These are phyloP conservation scores for Trypanosoma vivax DNA, from an alignment of 208 protist genomes.

Conservation along the genomic window DNA sequence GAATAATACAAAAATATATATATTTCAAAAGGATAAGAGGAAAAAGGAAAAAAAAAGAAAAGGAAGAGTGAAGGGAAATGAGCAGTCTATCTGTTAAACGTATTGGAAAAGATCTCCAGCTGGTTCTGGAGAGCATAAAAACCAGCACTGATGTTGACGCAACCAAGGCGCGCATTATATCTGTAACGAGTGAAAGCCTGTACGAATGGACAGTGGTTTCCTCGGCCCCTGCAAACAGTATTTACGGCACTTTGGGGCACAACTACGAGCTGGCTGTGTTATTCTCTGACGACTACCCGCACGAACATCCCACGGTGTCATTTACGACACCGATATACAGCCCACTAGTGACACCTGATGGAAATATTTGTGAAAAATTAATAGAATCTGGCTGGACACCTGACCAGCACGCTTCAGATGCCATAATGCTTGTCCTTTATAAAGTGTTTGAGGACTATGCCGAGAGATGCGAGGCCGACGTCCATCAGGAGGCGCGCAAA, in stretches of 20 bases:
- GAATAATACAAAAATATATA: too few relatives aligned
- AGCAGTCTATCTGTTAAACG: slow-evolving; percentile 21
- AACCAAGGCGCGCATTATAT: not conserved
- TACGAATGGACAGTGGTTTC: slow-evolving; percentile 43
- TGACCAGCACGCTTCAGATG: slow-evolving; percentile 20
- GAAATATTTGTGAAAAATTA: slow-evolving; percentile 44
- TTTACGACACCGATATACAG: slow-evolving; percentile 56
- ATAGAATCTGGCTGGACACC: slow-evolving; percentile 41
- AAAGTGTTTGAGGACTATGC: slow-evolving; percentile 44
- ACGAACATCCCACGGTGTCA: slow-evolving; percentile 38
- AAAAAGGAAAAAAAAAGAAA: not conserved
- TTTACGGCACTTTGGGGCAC: slow-evolving; percentile 27
- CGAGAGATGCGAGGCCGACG: slow-evolving; percentile 11
- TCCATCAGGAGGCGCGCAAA: slow-evolving; percentile 39
- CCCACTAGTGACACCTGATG: slow-evolving; percentile 40
- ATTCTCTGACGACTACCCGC: slow-evolving; percentile 54
- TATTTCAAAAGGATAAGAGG: not conserved
- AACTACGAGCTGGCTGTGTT: slow-evolving; percentile 8
- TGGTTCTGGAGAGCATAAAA: slow-evolving; percentile 16
- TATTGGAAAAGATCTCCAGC: slow-evolving; percentile 30
- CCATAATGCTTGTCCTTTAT: slow-evolving; percentile 26
- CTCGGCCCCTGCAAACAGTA: slow-evolving; percentile 25
- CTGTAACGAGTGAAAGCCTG: slow-evolving; percentile 14
- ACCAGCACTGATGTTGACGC: not conserved
- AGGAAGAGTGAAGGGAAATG: slow-evolving; percentile 6